Evolutionary conservation across 1,139 yeast species (phyloP).

Genomic region (Hanseniaspora sp.): DNA sequence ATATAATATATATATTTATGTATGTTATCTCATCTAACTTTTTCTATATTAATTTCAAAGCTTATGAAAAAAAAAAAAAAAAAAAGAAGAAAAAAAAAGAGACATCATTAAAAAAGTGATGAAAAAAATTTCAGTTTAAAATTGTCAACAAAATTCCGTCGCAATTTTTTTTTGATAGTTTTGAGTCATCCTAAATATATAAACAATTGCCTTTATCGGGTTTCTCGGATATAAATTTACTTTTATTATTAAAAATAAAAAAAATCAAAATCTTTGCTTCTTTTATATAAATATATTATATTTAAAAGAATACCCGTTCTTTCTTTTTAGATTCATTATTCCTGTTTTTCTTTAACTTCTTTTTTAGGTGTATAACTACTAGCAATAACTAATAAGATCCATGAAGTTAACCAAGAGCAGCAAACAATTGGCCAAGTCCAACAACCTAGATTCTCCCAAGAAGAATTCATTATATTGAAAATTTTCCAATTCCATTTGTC

Average conservation of each 20-base stretch:
- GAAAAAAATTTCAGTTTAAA: no score
- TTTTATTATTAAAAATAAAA: no score
- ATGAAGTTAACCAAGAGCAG: constrained; percentile 73
- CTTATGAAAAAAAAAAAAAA: no score
- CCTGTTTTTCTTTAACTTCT: background rate
- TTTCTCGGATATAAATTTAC: no score
- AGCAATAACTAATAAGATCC: constrained; percentile 48
- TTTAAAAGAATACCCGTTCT: background rate
- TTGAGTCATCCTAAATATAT: background rate
- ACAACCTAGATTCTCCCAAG: constrained; percentile 62
- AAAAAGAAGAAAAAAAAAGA: no score
- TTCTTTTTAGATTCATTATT: background rate
- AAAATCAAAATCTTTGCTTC: background rate
- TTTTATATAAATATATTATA: background rate
- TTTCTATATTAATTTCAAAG: no score
- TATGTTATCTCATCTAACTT: no score
- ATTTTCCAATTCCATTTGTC: constrained; percentile 31
- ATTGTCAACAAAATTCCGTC: background rate
- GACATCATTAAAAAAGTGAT: no score
- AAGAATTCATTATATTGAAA: constrained; percentile 45
- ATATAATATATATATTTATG: no score
- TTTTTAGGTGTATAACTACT: constrained; percentile 17
- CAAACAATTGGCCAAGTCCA: constrained; percentile 80
- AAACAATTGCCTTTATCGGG: background rate
- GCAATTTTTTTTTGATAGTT: background rate